A percentile compares a stretch with the other conserved stretches of the same genome.
Evolutionary conservation across 2,329 filamentous ascomycete species (phyloP).

Genomic region (Kalmusia sp.): DNA sequence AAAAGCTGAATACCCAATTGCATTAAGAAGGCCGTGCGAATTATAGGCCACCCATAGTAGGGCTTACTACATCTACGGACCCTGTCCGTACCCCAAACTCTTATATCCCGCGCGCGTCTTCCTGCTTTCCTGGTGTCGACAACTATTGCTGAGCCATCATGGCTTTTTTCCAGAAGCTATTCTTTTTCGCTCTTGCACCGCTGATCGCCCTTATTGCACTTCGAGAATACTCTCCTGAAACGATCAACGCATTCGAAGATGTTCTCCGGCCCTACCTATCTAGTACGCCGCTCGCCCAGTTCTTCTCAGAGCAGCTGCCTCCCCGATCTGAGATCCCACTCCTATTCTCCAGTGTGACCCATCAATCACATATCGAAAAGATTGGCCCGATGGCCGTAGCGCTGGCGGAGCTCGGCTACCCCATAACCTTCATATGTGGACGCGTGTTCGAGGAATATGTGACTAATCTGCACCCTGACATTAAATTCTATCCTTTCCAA

Average conservation of each 20-base stretch:
- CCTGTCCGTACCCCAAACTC: no score
- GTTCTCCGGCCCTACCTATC: conserved; percentile 12
- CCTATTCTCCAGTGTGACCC: conserved; percentile 24
- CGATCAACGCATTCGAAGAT: conserved; percentile 9
- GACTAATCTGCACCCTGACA: conserved; percentile 45
- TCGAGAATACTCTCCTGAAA: conserved; percentile 11
- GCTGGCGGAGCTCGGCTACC: conserved; percentile 50
- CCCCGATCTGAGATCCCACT: conserved; percentile 27
- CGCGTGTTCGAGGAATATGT: conserved; percentile 45
- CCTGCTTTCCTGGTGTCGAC: neutral
- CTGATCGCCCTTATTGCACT: conserved; percentile 14
- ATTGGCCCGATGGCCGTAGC: conserved; percentile 43
- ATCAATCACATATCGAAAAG: conserved; percentile 33
- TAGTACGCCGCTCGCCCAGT: conserved; percentile 1
- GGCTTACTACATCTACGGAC: no score
- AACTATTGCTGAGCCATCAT: conserved; percentile 7
- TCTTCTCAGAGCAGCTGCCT: neutral
- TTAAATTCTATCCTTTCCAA: conserved; percentile 44
- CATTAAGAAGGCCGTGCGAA: no score
- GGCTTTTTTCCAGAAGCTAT: conserved; percentile 13
- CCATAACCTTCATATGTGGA: conserved; percentile 52
- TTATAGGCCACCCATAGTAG: no score
- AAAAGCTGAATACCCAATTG: no score
- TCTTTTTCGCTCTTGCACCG: conserved; percentile 13
- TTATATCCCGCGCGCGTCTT: neutral